Conservation (phyloP, 495 filamentous ascomycete species). For the Haplographium delicatum region DNA sequence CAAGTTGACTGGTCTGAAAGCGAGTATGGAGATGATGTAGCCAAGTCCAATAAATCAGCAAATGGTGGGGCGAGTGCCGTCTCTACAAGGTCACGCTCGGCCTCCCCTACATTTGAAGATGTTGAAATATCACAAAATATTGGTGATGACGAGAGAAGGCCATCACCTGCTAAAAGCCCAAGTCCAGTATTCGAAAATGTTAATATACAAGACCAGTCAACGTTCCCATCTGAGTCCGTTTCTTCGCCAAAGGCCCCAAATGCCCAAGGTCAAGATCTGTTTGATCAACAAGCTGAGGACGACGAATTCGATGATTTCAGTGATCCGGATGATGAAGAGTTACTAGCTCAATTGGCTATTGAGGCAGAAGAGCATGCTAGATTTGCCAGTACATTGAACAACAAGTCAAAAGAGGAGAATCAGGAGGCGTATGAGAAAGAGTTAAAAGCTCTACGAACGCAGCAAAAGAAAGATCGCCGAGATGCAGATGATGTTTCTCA, state of each 20-base stretch:
- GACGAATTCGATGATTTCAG: constrained; percentile 48
- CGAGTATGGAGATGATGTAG: constrained; percentile 28
- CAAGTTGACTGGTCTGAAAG: constrained; percentile 40
- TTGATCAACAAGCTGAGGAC: constrained; percentile 13
- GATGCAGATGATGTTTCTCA: constrained; percentile 95
- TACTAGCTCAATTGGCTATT: constrained; percentile 75
- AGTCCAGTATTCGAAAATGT: constrained; percentile 30
- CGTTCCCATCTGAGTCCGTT: not conserved
- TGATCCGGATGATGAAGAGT: constrained; percentile 87
- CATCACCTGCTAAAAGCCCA: constrained; percentile 9
- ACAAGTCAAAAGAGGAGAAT: constrained; percentile 56
- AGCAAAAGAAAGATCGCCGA: constrained; percentile 91
- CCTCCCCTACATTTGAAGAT: constrained; percentile 33
- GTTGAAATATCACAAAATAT: constrained; percentile 23
- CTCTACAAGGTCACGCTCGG: constrained; percentile 1
- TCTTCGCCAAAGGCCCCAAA: not conserved
- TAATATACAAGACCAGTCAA: constrained; percentile 6
- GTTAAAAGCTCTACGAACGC: constrained; percentile 76
- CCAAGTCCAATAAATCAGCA: not conserved
- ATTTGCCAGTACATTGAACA: constrained; percentile 81
- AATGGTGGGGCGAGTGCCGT: not conserved
- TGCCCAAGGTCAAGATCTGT: constrained; percentile 8
- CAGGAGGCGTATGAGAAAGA: constrained; percentile 79
- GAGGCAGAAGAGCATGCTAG: constrained; percentile 90
- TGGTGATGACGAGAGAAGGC: constrained; percentile 4